Evolutionary conservation across 2,329 filamentous ascomycete species (phyloP).

Genomic region (Diaporthe velutina): DNA sequence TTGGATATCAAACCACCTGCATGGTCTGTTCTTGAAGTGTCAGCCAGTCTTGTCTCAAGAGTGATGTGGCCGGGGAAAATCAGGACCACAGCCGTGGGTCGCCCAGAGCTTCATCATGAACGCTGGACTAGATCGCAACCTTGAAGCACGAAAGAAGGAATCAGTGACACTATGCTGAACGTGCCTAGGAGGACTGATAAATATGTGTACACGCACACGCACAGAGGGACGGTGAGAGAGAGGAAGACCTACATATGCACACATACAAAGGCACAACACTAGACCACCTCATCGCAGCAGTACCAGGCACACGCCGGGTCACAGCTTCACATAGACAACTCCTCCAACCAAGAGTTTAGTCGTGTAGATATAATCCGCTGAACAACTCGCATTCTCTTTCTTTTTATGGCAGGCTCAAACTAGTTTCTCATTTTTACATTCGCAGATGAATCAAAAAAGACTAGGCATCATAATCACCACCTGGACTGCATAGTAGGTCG

Average conservation of each 20-base stretch:
- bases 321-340: not conserved
- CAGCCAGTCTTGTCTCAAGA: not conserved
- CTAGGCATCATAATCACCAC: too few species aligned
- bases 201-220: too few species aligned
- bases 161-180: not conserved
- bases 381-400: too few species aligned
- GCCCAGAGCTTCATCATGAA: too few species aligned
- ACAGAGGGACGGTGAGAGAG: too few species aligned
- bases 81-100: not conserved
- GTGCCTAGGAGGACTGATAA: not conserved
- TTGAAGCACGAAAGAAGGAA: too few species aligned
- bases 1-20: not conserved
- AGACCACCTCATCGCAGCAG: not conserved
- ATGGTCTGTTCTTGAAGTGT: not conserved
- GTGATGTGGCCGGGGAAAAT: not conserved
- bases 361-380: not conserved
- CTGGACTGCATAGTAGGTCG: not conserved
- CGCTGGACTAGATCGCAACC: too few species aligned
- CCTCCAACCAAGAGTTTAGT: too few species aligned
- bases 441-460: not conserved
- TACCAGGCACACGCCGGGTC: not conserved
- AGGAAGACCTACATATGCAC: not conserved
- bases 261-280: too few species aligned
- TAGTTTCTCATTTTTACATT: not conserved
- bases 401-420: not conserved